Conservation (phyloP, 31 red algal species). For the Porphyra umbilicalis region DNA sequence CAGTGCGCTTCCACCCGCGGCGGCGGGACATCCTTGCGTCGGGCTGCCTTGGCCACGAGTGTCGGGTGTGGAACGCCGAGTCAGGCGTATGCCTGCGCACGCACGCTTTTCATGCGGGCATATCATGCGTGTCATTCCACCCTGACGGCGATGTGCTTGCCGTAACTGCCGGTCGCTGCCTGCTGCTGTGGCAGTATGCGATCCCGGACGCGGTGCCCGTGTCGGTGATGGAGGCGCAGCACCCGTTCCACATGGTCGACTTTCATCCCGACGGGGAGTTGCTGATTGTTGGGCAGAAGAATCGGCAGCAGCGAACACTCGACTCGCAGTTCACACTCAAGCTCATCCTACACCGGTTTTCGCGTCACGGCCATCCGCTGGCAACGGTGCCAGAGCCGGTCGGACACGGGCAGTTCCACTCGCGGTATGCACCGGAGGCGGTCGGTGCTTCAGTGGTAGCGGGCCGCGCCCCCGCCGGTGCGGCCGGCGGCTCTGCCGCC, state of each 20-base stretch:
- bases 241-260: constrained; percentile 68
- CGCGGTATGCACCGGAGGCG: neutral
- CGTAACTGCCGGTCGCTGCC: constrained; percentile 45
- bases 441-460: neutral
- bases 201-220: constrained; percentile 22
- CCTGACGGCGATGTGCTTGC: constrained; percentile 66
- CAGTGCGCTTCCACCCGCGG: constrained; percentile 80
- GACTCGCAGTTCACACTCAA: constrained; percentile 74
- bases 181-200: constrained; percentile 64
- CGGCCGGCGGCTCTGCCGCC: neutral
- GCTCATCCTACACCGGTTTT: constrained; percentile 60
- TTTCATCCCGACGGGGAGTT: constrained; percentile 79
- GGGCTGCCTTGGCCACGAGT: constrained; percentile 78
- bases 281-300: constrained; percentile 73
- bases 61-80: constrained; percentile 60
- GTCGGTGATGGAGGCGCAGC: constrained; percentile 20
- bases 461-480: neutral
- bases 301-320: constrained; percentile 8
- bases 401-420: neutral
- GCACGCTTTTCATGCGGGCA: constrained; percentile 41
- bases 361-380: constrained; percentile 7
- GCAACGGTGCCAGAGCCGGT: neutral
- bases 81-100: constrained; percentile 38
- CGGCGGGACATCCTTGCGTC: constrained; percentile 64
- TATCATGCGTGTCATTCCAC: constrained; percentile 62